phyloP scores from a whole-genome alignment of 1,139 yeast genomes.

The Zygosaccharomyces sapae region DNA sequence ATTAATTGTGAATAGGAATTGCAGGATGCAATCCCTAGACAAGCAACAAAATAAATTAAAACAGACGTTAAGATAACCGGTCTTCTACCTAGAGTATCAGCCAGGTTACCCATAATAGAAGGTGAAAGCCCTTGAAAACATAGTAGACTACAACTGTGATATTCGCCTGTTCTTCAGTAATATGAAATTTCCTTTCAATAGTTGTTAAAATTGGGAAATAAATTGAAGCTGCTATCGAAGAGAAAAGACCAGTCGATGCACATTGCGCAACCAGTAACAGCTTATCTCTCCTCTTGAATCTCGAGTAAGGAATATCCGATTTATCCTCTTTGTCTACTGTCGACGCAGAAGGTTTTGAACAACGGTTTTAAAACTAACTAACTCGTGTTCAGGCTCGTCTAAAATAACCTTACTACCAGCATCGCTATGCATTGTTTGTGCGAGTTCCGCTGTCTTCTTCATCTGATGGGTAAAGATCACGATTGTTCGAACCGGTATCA shows the following conservation, averaged over 20 bases:
- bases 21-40: conserved; percentile 54
- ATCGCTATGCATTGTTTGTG: no score
- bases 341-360: background rate
- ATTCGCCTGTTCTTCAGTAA: conserved; percentile 54
- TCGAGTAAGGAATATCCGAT: conserved; percentile 12
- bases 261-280: conserved; percentile 10
- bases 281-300: conserved; percentile 12
- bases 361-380: conserved; percentile 1
- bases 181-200: conserved; percentile 48
- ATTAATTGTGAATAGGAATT: conserved; percentile 28
- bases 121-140: conserved; percentile 68
- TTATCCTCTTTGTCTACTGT: conserved; percentile 4
- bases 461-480: no score
- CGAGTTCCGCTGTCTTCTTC: no score
- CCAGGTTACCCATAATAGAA: conserved; percentile 55
- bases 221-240: conserved; percentile 13
- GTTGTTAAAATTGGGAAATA: conserved; percentile 61
- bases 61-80: conserved; percentile 48
- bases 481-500: no score
- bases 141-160: conserved; percentile 68
- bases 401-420: no score
- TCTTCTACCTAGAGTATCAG: conserved; percentile 66
- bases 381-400: no score
- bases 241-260: conserved; percentile 14
- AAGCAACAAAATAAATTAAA: conserved; percentile 22